Conservation (phyloP, 176 grass and related monocot genomes). For the Ensete ventricosum region DNA sequence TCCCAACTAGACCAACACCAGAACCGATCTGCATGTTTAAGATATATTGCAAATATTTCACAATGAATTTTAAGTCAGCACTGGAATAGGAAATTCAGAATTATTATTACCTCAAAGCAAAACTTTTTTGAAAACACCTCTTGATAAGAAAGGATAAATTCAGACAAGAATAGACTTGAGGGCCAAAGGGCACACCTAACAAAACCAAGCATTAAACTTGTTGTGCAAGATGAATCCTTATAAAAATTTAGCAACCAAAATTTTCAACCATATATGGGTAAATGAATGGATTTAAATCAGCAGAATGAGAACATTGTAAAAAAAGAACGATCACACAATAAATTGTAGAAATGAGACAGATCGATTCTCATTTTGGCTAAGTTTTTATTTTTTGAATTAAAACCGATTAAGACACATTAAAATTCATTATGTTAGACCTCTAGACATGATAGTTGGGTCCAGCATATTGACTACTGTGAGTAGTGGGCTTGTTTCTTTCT, state of each 20-base stretch:
- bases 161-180: conserved; percentile 77
- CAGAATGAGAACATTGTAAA: neutral
- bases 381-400: neutral
- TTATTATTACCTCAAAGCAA: conserved; percentile 65
- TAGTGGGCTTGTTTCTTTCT: no score
- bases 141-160: conserved; percentile 72
- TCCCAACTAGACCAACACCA: conserved; percentile 86
- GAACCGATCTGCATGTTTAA: conserved; percentile 66
- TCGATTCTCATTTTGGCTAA: neutral
- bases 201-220: conserved; percentile 21
- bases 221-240: neutral
- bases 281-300: neutral
- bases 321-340: neutral
- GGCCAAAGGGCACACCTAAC: conserved; percentile 86
- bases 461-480: no score
- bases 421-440: neutral
- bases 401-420: neutral
- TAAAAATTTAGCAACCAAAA: neutral
- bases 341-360: neutral
- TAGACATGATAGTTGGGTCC: neutral
- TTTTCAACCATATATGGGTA: neutral
- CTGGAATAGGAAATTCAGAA: conserved; percentile 4
- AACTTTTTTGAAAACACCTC: conserved; percentile 48
- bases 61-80: neutral
- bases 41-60: conserved; percentile 15